Evolutionary conservation across 2,329 filamentous ascomycete genomes (phyloP).

Genomic region (Ophiostoma populinum): DNA sequence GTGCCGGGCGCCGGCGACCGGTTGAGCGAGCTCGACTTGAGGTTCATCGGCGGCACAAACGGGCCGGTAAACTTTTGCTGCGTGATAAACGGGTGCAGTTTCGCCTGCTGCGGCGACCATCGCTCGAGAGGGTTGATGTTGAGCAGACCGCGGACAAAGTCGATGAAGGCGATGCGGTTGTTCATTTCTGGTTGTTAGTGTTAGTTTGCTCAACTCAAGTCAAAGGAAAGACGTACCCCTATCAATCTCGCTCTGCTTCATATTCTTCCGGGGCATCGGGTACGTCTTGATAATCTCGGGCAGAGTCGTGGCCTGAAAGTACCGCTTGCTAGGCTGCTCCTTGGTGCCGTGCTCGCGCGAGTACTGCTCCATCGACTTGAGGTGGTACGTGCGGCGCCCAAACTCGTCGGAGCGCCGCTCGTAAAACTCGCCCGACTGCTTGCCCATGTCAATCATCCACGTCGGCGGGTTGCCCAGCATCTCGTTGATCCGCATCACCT

Average conservation of each 20-base stretch:
- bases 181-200: constrained; percentile 62
- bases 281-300: constrained; percentile 97
- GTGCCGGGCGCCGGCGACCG: constrained; percentile 84
- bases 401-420: constrained; percentile 87
- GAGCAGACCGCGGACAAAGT: constrained; percentile 84
- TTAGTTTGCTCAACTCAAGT: neutral
- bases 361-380: constrained; percentile 98
- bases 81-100: constrained; percentile 94
- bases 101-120: constrained; percentile 96
- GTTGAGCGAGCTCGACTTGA: constrained; percentile 72
- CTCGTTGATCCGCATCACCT: constrained; percentile 90
- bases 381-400: constrained; percentile 71
- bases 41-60: constrained; percentile 92
- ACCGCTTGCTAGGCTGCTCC: constrained; percentile 98
- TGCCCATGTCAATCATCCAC: constrained; percentile 99
- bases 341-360: constrained; percentile 90
- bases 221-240: constrained; percentile 43
- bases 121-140: constrained; percentile 91
- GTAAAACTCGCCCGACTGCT: constrained; percentile 94
- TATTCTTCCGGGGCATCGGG: constrained; percentile 96
- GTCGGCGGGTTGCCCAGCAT: constrained; percentile 94
- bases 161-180: constrained; percentile 91
- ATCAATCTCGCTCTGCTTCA: constrained; percentile 95
- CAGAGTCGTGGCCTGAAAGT: constrained; percentile 85
- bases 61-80: constrained; percentile 94